A percentile compares a stretch with the other conserved stretches of the same genome.
These are phyloP conservation scores for Entamoeba moshkovskii DNA, from an alignment of 208 protist species.

Conservation along the genomic window DNA sequence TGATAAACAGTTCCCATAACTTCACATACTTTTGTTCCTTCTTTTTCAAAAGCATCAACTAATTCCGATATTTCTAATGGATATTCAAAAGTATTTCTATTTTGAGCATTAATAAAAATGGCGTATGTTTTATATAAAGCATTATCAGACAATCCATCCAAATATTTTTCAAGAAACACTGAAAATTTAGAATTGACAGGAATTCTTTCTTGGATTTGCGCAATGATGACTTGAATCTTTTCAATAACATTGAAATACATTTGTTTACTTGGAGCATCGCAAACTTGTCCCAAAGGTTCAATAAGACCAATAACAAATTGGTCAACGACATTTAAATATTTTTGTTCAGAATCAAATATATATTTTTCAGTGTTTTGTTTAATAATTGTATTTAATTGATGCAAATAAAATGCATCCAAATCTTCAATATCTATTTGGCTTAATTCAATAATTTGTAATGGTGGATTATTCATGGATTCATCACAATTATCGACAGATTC, in stretches of 20 bases:
- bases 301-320: neutral
- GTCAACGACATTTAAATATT: neutral
- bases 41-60: neutral
- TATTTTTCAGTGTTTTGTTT: neutral
- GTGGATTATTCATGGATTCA: neutral
- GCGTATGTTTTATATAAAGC: neutral
- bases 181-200: neutral
- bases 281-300: neutral
- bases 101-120: neutral
- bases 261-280: neutral
- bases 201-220: neutral
- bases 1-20: neutral
- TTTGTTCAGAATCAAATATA: neutral
- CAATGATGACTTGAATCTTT: neutral
- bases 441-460: neutral
- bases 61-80: neutral
- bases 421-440: neutral
- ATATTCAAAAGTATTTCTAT: neutral
- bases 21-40: neutral
- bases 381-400: neutral
- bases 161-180: neutral
- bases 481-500: neutral
- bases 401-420: neutral
- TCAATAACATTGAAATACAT: neutral
- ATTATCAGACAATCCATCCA: neutral